Evolutionary conservation across 331 rosid species (phyloP).

Genomic region (Quercus phellos): DNA sequence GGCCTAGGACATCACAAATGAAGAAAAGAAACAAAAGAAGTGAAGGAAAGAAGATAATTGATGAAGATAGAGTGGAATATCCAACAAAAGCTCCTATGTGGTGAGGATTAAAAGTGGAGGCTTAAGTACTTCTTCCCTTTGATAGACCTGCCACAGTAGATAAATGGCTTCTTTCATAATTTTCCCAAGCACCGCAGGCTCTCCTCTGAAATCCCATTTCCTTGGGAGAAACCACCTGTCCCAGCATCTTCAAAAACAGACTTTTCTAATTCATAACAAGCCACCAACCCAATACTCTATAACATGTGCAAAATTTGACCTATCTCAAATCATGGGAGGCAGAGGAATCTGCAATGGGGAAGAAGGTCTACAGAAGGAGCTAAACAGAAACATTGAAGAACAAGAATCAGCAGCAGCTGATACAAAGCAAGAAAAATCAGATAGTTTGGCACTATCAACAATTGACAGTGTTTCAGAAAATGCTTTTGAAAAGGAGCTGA

Average conservation of each 20-base stretch:
- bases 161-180: conserved; percentile 53
- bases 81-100: neutral
- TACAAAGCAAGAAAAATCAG: conserved; percentile 27
- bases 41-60: neutral
- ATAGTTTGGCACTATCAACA: conserved; percentile 1
- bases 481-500: conserved; percentile 79
- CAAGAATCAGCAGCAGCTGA: conserved; percentile 2
- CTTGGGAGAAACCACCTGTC: conserved; percentile 40
- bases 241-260: conserved; percentile 24
- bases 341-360: conserved; percentile 84
- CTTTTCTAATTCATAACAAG: conserved; percentile 29
- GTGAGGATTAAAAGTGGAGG: neutral
- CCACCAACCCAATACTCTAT: conserved; percentile 5
- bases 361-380: conserved; percentile 56
- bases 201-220: conserved; percentile 48
- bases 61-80: neutral
- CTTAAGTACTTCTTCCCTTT: neutral
- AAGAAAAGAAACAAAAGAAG: neutral
- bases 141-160: neutral
- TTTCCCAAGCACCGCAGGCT: conserved; percentile 42
- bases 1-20: neutral
- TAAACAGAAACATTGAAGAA: conserved; percentile 36
- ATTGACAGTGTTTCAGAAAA: conserved; percentile 38
- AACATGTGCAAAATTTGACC: conserved; percentile 56
- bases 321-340: conserved; percentile 64